These are phyloP conservation scores for Candida succiphila DNA, from an alignment of 805 yeast species.

Conservation along the genomic window DNA sequence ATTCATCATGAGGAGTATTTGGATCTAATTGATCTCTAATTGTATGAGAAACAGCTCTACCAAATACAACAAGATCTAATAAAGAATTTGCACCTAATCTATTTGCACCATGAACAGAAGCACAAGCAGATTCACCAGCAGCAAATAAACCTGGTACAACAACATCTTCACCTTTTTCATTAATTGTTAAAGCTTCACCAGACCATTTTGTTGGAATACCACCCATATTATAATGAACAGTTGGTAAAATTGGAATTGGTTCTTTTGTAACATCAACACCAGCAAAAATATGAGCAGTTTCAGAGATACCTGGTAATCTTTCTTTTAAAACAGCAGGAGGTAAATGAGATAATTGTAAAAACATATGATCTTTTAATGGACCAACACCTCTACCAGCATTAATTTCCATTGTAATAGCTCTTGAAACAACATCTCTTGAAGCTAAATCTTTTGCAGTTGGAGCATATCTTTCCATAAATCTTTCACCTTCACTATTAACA, in stretches of 20 bases:
- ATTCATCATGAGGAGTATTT: slow-evolving; percentile 75
- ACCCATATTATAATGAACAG: slow-evolving; percentile 99
- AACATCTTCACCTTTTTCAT: slow-evolving; percentile 81
- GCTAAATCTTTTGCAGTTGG: slow-evolving; percentile 98
- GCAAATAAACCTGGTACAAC: slow-evolving; percentile 91
- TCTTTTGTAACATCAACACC: slow-evolving; percentile 99
- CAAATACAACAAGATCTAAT: slow-evolving; percentile 93
- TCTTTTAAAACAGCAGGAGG: slow-evolving; percentile 88
- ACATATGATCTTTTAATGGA: slow-evolving; percentile 90
- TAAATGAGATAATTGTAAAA: slow-evolving; percentile 84
- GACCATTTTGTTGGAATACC: slow-evolving; percentile 98
- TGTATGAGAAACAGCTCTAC: slow-evolving; percentile 96
- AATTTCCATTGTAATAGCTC: slow-evolving; percentile 98
- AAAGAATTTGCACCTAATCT: slow-evolving; percentile 98
- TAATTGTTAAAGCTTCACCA: slow-evolving; percentile 85
- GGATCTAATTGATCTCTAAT: slow-evolving; percentile 80
- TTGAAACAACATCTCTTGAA: slow-evolving; percentile 94
- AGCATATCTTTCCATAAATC: slow-evolving; percentile 99
- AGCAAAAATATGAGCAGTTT: slow-evolving; percentile 95
- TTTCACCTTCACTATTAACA: slow-evolving; percentile 94
- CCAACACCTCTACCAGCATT: slow-evolving; percentile 99
- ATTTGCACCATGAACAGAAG: slow-evolving; percentile 98
- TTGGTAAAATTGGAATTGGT: slow-evolving; percentile 96
- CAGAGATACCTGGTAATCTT: slow-evolving; percentile 98
- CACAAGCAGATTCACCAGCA: slow-evolving; percentile 99